Conservation (phyloP, 2,329 filamentous ascomycete species). For the Ustulina deusta region DNA sequence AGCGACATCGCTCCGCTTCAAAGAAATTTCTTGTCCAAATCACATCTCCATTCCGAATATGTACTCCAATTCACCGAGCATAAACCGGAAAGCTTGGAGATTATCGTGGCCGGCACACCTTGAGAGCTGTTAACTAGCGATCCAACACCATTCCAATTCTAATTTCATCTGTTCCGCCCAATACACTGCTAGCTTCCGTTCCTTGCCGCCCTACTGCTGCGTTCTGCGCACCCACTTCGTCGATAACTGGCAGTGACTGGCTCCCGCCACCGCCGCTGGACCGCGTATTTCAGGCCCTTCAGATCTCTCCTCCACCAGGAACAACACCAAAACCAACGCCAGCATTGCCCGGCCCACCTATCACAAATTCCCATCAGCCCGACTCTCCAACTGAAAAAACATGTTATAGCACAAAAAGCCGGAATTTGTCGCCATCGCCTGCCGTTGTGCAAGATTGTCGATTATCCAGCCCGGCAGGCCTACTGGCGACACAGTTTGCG, state of each 20-base stretch:
- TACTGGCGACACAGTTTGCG: slow-evolving; percentile 32
- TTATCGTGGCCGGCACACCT: slow-evolving; percentile 34
- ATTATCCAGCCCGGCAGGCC: slow-evolving; percentile 40
- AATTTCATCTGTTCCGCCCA: slow-evolving; percentile 38
- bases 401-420: slow-evolving; percentile 41
- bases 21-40: slow-evolving; percentile 35
- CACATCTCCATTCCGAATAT: slow-evolving; percentile 27
- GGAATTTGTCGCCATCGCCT: slow-evolving; percentile 46
- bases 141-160: slow-evolving; percentile 28
- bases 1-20: slow-evolving; percentile 39
- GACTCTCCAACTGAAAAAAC: slow-evolving; percentile 28
- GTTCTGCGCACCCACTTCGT: slow-evolving; percentile 44
- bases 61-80: slow-evolving; percentile 43
- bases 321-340: slow-evolving; percentile 13
- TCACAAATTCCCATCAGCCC: slow-evolving; percentile 33
- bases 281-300: slow-evolving; percentile 29
- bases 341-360: slow-evolving; percentile 32
- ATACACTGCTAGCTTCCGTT: slow-evolving; percentile 36
- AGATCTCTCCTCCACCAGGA: slow-evolving; percentile 38
- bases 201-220: slow-evolving; percentile 18
- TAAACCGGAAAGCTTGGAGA: slow-evolving; percentile 44
- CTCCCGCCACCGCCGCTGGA: slow-evolving; percentile 23
- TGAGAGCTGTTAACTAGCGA: slow-evolving; percentile 39
- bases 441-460: slow-evolving; percentile 42
- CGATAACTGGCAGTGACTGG: slow-evolving; percentile 40